phyloP scores from a whole-genome alignment of 441 rosid species.

The Jatropha podagrica region DNA sequence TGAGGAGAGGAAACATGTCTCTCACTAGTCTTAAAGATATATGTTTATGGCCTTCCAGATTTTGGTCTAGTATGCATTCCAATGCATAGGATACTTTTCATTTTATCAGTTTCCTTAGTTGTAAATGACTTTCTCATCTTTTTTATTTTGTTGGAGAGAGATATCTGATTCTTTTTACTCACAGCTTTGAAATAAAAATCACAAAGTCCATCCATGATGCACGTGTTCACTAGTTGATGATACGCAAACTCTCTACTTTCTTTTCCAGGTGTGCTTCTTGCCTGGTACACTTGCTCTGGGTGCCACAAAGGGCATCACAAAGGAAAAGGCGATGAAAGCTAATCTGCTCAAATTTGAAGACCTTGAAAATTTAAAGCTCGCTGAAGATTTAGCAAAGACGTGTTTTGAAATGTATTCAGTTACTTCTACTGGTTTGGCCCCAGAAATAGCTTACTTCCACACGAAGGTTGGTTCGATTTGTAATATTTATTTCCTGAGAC shows the following conservation, averaged over 20 bases:
- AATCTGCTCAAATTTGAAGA: conserved; percentile 87
- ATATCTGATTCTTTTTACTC: neutral
- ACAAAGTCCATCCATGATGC: neutral
- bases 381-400: conserved; percentile 88
- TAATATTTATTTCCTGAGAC: conserved; percentile 11
- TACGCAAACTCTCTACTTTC: conserved; percentile 16
- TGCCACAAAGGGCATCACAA: conserved; percentile 87
- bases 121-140: neutral
- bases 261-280: conserved; percentile 83
- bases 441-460: conserved; percentile 96
- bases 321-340: conserved; percentile 68
- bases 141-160: neutral
- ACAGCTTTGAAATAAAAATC: neutral
- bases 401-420: conserved; percentile 95
- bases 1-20: neutral
- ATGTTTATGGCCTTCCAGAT: neutral
- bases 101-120: neutral
- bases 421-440: conserved; percentile 96
- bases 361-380: conserved; percentile 89
- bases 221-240: conserved; percentile 12
- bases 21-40: neutral
- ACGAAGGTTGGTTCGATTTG: conserved; percentile 53
- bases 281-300: conserved; percentile 98
- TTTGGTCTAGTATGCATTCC: neutral
- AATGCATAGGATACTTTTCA: neutral